Evolutionary conservation across 2,329 filamentous ascomycete genomes (phyloP), one percentile per base, ranked within the genome.

Genomic region (Epicoccum nigrum): DNA sequence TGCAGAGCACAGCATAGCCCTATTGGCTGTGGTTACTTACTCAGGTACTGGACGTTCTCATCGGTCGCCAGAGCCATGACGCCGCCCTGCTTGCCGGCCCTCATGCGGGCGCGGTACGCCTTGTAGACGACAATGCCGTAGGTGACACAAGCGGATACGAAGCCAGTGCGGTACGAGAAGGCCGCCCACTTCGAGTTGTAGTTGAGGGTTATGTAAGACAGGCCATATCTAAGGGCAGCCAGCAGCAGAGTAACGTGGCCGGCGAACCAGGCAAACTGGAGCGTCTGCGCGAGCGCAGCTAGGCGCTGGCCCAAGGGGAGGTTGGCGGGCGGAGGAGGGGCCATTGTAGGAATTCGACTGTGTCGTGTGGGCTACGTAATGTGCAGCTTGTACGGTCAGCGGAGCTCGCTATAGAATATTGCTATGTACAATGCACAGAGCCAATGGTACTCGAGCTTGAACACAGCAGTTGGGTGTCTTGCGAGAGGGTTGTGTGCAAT

Each of bases 111-210:
- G 62, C 92, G 87, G 80, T 92, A 90, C 51, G 91, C 92, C 85
- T 99, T 99, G 83, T 96, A 97, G 56, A 99, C 93, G 41, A 99
- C 94, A 62, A 99, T 97, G 61, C 94, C 93, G 76, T 99, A 99
- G 9, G 94, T 97, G 41, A 86, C 85, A 39, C 92, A 91, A 5
- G 94, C 94, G 2, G 92, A 87, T 64, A 97, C 63, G 74, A 99
- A 99, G 51, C 92, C 90, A 46, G 88, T 84, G 67, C 94, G 92
- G 80, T 99, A 99, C 50, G 88, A 88, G 74, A 94, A 86, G 62
- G 84, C 82, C 39, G 93, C 92, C 80, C 86, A 85, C 71, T 84
- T 78, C 51, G 86, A 86, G 73, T 88, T 88, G 74, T 86, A 92
- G 82, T 96, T 95, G 82, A 97, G 89, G 68, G 88, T 88, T 51